phyloP scores from a whole-genome alignment of 169 alveolate genomes.

The Pseudocohnilembus persalinus region DNA sequence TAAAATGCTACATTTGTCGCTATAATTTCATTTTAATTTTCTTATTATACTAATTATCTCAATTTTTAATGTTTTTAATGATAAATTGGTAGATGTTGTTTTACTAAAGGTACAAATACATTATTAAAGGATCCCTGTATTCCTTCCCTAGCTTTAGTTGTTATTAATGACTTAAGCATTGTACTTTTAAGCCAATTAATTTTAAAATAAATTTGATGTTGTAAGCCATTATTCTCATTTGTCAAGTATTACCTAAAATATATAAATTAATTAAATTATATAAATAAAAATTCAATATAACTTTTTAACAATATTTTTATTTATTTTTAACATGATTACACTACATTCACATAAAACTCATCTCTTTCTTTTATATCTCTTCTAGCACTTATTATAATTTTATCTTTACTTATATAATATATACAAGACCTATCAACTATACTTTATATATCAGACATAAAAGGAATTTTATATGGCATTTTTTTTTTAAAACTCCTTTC shows the following conservation, averaged over 20 bases:
- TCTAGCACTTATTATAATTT: neutral
- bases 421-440: neutral
- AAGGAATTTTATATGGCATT: neutral
- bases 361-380: neutral
- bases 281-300: too few species aligned
- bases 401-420: too few species aligned
- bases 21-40: too few species aligned
- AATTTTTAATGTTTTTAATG: too few species aligned
- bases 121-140: neutral
- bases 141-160: neutral
- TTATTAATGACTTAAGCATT: neutral
- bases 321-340: too few species aligned
- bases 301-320: too few species aligned
- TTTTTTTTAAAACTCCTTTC: neutral
- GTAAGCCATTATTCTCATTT: neutral
- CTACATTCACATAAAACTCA: neutral
- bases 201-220: too few species aligned
- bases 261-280: too few species aligned
- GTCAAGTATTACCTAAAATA: neutral
- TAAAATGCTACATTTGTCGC: too few species aligned
- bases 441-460: neutral
- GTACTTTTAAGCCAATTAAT: neutral
- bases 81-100: neutral
- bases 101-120: neutral
- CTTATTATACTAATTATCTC: too few species aligned